phyloP scores from a whole-genome alignment of 495 filamentous ascomycete genomes.

The Cercophora samala region DNA sequence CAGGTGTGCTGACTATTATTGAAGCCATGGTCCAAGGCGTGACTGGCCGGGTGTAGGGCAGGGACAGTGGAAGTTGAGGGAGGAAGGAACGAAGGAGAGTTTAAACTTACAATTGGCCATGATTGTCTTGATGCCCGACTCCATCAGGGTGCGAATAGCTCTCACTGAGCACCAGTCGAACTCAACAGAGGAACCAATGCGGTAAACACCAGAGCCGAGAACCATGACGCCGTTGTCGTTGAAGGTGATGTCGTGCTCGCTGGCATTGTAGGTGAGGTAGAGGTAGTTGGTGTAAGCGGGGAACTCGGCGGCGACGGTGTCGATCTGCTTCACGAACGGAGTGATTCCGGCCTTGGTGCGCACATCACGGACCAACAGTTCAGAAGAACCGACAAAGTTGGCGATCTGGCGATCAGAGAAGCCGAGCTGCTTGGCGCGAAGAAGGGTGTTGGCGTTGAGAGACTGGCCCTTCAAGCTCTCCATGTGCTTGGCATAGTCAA shows the following conservation, averaged over 20 bases:
- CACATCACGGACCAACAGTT: slow-evolving; percentile 77
- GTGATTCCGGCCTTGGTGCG: slow-evolving; percentile 80
- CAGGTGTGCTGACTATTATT: no score
- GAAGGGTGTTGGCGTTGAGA: slow-evolving; percentile 52
- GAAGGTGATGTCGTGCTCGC: slow-evolving; percentile 79
- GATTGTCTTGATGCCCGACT: slow-evolving; percentile 87
- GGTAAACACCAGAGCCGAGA: slow-evolving; percentile 92
- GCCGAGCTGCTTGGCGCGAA: slow-evolving; percentile 85
- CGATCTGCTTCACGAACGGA: slow-evolving; percentile 94
- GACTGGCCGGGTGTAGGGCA: no score
- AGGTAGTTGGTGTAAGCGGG: slow-evolving; percentile 94
- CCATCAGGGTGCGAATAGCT: slow-evolving; percentile 86
- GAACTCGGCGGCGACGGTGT: slow-evolving; percentile 97
- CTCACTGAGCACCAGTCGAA: slow-evolving; percentile 99
- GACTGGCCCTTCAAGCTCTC: slow-evolving; percentile 65
- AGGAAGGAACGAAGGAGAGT: neutral
- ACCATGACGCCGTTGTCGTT: slow-evolving; percentile 93
- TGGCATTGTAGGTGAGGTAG: slow-evolving; percentile 92
- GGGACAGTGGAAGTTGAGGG: no score
- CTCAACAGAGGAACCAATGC: slow-evolving; percentile 95
- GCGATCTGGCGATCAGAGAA: slow-evolving; percentile 93
- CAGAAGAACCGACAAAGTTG: slow-evolving; percentile 89
- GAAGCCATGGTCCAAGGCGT: no score
- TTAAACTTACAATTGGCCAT: slow-evolving; percentile 71
- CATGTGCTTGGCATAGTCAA: slow-evolving; percentile 80